Conservation (phyloP, 2,329 filamentous ascomycete genomes). For the Trichoderma endophyticum region DNA sequence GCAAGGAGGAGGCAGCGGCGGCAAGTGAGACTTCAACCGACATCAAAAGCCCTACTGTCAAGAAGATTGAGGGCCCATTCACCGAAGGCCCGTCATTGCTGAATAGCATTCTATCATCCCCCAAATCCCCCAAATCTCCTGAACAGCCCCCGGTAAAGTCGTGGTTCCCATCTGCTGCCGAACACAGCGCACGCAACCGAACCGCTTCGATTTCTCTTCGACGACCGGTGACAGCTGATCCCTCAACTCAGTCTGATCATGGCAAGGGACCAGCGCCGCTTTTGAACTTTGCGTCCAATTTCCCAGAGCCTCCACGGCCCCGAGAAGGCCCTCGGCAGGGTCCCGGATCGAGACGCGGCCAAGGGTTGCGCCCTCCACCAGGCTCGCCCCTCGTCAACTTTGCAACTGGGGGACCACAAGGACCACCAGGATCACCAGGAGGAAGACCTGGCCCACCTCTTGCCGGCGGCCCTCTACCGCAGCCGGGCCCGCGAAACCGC, state of each 20-base stretch:
- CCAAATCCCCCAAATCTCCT: constrained; percentile 28
- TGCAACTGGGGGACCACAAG: constrained; percentile 30
- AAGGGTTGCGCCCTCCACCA: constrained; percentile 39
- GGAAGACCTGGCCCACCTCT: constrained; percentile 4
- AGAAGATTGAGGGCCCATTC: constrained; percentile 41
- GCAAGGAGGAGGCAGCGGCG: constrained; percentile 36
- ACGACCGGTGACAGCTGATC: constrained; percentile 29
- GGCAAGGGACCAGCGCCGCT: constrained; percentile 54
- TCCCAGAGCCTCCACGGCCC: constrained; percentile 59
- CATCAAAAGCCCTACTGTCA: constrained; percentile 31
- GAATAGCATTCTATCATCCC: constrained; percentile 35
- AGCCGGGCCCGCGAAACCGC: constrained; percentile 21
- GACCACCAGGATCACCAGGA: constrained; percentile 23
- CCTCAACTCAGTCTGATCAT: constrained; percentile 20
- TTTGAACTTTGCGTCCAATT: constrained; percentile 60
- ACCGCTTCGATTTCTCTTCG: constrained; percentile 26
- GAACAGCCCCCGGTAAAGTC: constrained; percentile 27
- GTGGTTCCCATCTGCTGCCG: constrained; percentile 38
- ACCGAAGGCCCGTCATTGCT: constrained; percentile 56
- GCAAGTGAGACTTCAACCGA: constrained; percentile 25
- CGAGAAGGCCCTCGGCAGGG: constrained; percentile 38
- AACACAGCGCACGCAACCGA: constrained; percentile 37
- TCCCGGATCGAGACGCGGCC: constrained; percentile 33
- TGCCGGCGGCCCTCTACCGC: constrained; percentile 14
- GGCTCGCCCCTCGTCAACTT: constrained; percentile 46